Evolutionary conservation across 768 basidiomycete species (phyloP), one percentile per base, ranked within the genome.

Genomic region (Suillus clintonianus): DNA sequence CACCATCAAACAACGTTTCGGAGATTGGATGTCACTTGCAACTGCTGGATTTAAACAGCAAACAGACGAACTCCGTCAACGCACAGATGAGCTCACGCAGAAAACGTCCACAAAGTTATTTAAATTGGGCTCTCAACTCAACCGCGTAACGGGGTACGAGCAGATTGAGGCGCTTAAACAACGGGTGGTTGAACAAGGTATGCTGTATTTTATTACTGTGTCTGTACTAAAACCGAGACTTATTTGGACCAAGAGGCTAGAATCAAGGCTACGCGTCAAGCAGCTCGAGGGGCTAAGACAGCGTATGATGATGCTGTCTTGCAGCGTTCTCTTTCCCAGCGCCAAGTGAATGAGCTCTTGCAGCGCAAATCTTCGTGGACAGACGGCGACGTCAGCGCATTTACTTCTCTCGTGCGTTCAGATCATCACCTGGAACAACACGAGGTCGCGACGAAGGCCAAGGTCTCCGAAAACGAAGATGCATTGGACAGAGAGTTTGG

Each of bases 341-440:
- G 92, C n/a, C 91, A 97, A 75, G 94, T 97, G 59, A 99, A 98
- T 77, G 92, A 96, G 72, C 86, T 99, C 3, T 80, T 99, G 17
- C 91, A 95, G 74, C 93, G 97, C 64, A 99, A 99, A 80, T 90
- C 90, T 1, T 81, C 76, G n/a, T 99, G 97, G 97, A 88, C 83
- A n/a, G 93, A 94, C 70, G 71, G 81, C 63, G 97, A 99, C 74
- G 93, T 99, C 50, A 76, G 83, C 42, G 83, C 89, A 27, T 99
- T 98, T 80, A 98, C 97, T 0, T 83, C 85, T 53, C 88, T 99
- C 64, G 93, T 99, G 41, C 88, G 92, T 51, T 84, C 91, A 71
- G 97, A 99, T 76, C 97, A 98, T 70, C 79, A 87, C 1, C 88
- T 89, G 62, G 94, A 96, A 71, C 91, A 91, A 68, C 86, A 86